These are phyloP conservation scores for Didymella glomerata DNA, from an alignment of 2,329 filamentous ascomycete genomes.

Conservation along the genomic window DNA sequence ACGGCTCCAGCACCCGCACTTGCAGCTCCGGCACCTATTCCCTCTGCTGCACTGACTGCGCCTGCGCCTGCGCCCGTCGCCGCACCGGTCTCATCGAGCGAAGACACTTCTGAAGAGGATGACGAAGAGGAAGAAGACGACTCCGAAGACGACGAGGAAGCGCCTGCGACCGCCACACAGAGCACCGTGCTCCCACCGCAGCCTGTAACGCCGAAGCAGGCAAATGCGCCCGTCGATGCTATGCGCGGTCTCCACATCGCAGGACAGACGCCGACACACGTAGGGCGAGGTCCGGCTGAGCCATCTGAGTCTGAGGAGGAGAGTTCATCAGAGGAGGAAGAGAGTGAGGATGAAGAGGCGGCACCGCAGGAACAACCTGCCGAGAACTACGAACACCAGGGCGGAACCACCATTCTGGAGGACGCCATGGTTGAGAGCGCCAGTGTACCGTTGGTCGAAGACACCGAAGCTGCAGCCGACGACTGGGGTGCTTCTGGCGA, in stretches of 20 bases:
- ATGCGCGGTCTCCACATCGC: constrained; percentile 32
- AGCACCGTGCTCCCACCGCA: constrained; percentile 20
- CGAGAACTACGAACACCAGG: constrained; percentile 58
- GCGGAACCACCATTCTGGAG: constrained; percentile 56
- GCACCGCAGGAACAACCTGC: constrained; percentile 33
- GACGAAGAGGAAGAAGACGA: constrained; percentile 6
- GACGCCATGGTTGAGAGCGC: constrained; percentile 56
- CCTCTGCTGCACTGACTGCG: neutral
- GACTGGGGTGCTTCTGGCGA: constrained; percentile 45
- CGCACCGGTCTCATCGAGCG: constrained; percentile 16
- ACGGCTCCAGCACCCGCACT: neutral
- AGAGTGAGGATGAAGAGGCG: constrained; percentile 24
- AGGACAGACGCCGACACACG: constrained; percentile 22
- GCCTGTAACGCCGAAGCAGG: constrained; percentile 15
- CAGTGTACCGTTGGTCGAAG: constrained; percentile 53
- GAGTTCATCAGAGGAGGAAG: constrained; percentile 32
- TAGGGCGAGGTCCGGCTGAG: constrained; percentile 25
- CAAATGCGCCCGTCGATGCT: constrained; percentile 28
- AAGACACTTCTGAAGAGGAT: constrained; percentile 16
- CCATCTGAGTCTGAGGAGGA: constrained; percentile 27
- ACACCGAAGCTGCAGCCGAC: constrained; percentile 49
- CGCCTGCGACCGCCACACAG: constrained; percentile 47
- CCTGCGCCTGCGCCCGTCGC: neutral
- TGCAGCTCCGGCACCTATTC: neutral
- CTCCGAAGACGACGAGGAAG: constrained; percentile 38